Conservation (phyloP, 2,329 filamentous ascomycete species). For the Cladosporium sp. region DNA sequence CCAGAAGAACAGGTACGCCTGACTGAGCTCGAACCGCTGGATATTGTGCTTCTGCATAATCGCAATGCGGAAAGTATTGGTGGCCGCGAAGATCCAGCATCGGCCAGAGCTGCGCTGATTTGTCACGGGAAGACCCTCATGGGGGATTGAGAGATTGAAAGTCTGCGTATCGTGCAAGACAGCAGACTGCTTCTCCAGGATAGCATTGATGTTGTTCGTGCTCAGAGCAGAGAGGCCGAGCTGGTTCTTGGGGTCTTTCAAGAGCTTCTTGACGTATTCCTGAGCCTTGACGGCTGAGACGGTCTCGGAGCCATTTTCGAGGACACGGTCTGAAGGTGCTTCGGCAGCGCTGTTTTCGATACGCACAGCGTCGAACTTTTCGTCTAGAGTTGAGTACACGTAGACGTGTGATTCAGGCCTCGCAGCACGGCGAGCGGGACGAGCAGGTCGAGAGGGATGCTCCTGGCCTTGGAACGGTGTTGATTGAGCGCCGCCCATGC, state of each 20-base stretch:
- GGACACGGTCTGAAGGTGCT: slow-evolving; percentile 24
- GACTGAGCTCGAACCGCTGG: slow-evolving; percentile 78
- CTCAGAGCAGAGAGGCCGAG: slow-evolving; percentile 75
- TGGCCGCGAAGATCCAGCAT: slow-evolving; percentile 90
- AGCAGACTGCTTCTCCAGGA: slow-evolving; percentile 65
- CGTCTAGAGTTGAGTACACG: slow-evolving; percentile 27
- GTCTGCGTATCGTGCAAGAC: slow-evolving; percentile 71
- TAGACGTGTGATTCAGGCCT: slow-evolving; percentile 12
- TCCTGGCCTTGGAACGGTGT: slow-evolving; percentile 6
- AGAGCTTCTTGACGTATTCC: slow-evolving; percentile 34
- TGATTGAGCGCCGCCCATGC: slow-evolving; percentile 22
- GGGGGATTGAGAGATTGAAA: slow-evolving; percentile 80
- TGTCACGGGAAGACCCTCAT: slow-evolving; percentile 80
- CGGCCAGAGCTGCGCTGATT: slow-evolving; percentile 80
- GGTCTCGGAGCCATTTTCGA: slow-evolving; percentile 26
- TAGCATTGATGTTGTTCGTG: slow-evolving; percentile 63
- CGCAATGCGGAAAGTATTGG: slow-evolving; percentile 88
- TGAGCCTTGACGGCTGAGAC: slow-evolving; percentile 34
- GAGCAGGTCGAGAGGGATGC: background rate
- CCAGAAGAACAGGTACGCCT: slow-evolving; percentile 88
- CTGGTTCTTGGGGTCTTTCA: slow-evolving; percentile 54
- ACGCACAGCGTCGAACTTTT: slow-evolving; percentile 38
- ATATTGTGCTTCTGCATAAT: slow-evolving; percentile 82
- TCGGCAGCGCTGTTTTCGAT: slow-evolving; percentile 29
- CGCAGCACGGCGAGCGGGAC: slow-evolving; percentile 4